Base-by-base conservation (phyloP, 495 filamentous ascomycete species). In the Cenococcum geophilum region DNA sequence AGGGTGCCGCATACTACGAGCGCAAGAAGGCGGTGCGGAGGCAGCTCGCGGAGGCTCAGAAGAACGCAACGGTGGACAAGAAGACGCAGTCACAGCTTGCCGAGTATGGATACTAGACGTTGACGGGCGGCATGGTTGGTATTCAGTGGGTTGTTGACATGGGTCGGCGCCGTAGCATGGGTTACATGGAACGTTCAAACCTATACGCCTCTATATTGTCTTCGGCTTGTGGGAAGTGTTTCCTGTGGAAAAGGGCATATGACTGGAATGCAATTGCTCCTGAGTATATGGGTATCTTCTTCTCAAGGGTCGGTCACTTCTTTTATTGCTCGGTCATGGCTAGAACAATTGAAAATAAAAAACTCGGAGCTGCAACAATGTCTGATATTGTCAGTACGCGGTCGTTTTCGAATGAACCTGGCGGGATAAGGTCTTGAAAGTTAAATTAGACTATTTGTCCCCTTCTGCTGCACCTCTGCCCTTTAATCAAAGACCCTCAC, bases 1-100 rank as follows among this genome's bases (percentile, higher is more conserved):
- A 97, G 86, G 89, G 91, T 73, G 85, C 88, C 71, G 93, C 93
- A 75, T 98, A 97, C 87, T 98, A 98, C 84, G 89, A 91, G 81
- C 89, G 91, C 83, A 98, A 97, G 93, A 95, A 95, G 91, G 82
- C 86, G 58, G 87, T 87, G 70, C 84, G 86, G 76, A 91, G 86
- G 82, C 89, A 90, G 80, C 80, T 96, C 60, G 80, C 84, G 68
- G 88, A 96, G 75, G 92, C 93, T 71, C 83, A 93, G 83, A 90
- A 92, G 87, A 86, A 79, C 75, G 91, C 91, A 62, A 90, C 82
- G 74, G 88, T 95, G 77, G 86, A 92, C 81, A 83, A 79, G 56
- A 81, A 84, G 77, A 81, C 78, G 69, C 85, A 85, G 80, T 76
- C 75, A 76, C 83, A 89, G 77, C 78, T 90, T 72, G 86, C 83